Base-by-base conservation (phyloP, 2,329 filamentous ascomycete species). In the Fusarium anguioides region DNA sequence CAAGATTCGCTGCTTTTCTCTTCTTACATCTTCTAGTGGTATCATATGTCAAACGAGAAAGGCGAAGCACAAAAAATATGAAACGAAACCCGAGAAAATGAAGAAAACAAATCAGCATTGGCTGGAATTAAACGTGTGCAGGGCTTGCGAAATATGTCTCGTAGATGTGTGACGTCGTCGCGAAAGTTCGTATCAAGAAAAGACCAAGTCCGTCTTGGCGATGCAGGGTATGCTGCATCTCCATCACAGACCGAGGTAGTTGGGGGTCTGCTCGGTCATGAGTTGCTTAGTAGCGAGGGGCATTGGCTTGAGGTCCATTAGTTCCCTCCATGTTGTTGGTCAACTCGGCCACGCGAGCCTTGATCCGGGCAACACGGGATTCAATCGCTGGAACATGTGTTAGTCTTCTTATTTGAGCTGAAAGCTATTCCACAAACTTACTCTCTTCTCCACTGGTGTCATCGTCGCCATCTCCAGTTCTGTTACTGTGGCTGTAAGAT, bases 401-500 rank as follows among this genome's bases (percentile, higher is more conserved):
- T 42, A 78, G 76, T 50, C 14, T 47, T 24, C 15, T 18, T 23
- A 15, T n/a, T 18, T 21, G 3, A 8, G 8, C 18, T 33, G 6
- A 31, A n/a, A 31, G 24, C 11, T 23, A 33, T 26, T n/a, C 5
- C 20, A 2, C 27, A 4, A 18, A 89, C 92, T 86, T 83, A 93
- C 91, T 96, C 84, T 97, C 95, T 85, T 98, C 95, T 55, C 92
- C 94, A 75, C 92, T 97, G n/a, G 92, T 96, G 71, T 97, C 93
- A 73, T 96, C 93, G 65, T 95, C 93, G 18, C 85, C 88, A 58
- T 89, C 88, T 9, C 83, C 80, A 26, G 82, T 82, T 72, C 86
- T 86, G 72, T 81, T 86, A 70, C 87, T 82, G 73, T 86, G 86
- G 70, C 81, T 86, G 70, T 87, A 82, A 40, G 82, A 86, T 41